Conservation (phyloP, 1,284 basidiomycete genomes). For the Boletus austroedulis region DNA sequence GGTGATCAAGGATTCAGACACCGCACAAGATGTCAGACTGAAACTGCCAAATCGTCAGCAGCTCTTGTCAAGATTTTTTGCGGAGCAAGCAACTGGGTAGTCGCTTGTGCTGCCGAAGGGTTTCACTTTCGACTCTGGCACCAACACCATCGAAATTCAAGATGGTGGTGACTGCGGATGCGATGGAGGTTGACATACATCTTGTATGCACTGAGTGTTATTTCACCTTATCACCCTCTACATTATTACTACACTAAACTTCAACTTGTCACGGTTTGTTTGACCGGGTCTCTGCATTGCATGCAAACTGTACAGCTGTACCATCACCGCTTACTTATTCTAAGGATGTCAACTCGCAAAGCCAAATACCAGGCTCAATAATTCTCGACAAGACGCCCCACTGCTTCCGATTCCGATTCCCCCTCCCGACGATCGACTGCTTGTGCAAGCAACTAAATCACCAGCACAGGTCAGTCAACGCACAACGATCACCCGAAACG, state of each 20-base stretch:
- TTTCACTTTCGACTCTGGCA: conserved; percentile 53
- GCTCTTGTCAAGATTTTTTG: conserved; percentile 57
- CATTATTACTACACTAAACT: too few relatives aligned
- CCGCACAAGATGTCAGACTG: conserved; percentile 54
- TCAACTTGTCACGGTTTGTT: too few relatives aligned
- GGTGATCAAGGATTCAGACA: conserved; percentile 27
- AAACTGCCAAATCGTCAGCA: conserved; percentile 54
- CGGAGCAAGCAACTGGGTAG: conserved; percentile 68
- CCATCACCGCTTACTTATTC: too few relatives aligned
- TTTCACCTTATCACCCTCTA: too few relatives aligned
- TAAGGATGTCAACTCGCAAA: too few relatives aligned
- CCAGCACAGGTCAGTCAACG: neutral
- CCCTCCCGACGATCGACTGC: conserved; percentile 11
- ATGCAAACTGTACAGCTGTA: too few relatives aligned
- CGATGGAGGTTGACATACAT: too few relatives aligned
- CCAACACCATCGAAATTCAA: conserved; percentile 49
- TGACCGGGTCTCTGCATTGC: too few relatives aligned
- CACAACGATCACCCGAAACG: neutral
- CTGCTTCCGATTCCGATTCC: neutral
- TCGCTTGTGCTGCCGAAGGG: conserved; percentile 53
- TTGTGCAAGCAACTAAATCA: conserved; percentile 18
- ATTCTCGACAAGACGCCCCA: conserved; percentile 18
- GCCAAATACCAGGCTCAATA: conserved; percentile 14
- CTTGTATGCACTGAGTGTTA: too few relatives aligned
- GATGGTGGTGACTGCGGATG: too few relatives aligned